These are phyloP conservation scores for Ascochyta viciae-villosae DNA, from an alignment of 2,329 filamentous ascomycete species.

Conservation along the genomic window DNA sequence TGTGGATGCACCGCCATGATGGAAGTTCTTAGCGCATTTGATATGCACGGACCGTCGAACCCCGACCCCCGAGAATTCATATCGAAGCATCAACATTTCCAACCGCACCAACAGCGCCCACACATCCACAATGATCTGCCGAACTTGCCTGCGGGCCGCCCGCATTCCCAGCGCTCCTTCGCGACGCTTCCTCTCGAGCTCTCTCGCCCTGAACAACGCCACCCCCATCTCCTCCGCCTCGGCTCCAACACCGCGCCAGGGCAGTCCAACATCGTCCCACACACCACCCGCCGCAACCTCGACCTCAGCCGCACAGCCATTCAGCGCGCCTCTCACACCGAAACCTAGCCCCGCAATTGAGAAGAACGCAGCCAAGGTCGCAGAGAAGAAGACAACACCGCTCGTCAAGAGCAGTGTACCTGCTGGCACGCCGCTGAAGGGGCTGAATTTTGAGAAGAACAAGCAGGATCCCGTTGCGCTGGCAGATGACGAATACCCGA, in stretches of 20 bases:
- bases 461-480: slow-evolving; percentile 75
- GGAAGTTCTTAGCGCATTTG: background rate
- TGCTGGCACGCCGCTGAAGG: slow-evolving; percentile 73
- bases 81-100: background rate
- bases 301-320: slow-evolving; percentile 55
- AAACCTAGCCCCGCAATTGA: slow-evolving; percentile 30
- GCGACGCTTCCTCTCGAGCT: slow-evolving; percentile 38
- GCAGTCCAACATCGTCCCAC: slow-evolving; percentile 25
- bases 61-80: slow-evolving; percentile 25
- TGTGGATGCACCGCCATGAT: background rate
- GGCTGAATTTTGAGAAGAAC: slow-evolving; percentile 80
- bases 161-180: slow-evolving; percentile 26
- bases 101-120: background rate
- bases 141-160: slow-evolving; percentile 47
- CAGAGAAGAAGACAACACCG: slow-evolving; percentile 40
- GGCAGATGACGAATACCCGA: slow-evolving; percentile 77
- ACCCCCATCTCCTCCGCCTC: slow-evolving; percentile 38
- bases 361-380: slow-evolving; percentile 31
- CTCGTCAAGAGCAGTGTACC: slow-evolving; percentile 59
- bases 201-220: slow-evolving; percentile 29
- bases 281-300: slow-evolving; percentile 52
- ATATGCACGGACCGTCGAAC: background rate
- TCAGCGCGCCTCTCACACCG: slow-evolving; percentile 51
- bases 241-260: slow-evolving; percentile 37
- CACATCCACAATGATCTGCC: slow-evolving; percentile 48